Evolutionary conservation across 139 green algal species (phyloP).

Genomic region (Protoeuglena noctilucae): DNA sequence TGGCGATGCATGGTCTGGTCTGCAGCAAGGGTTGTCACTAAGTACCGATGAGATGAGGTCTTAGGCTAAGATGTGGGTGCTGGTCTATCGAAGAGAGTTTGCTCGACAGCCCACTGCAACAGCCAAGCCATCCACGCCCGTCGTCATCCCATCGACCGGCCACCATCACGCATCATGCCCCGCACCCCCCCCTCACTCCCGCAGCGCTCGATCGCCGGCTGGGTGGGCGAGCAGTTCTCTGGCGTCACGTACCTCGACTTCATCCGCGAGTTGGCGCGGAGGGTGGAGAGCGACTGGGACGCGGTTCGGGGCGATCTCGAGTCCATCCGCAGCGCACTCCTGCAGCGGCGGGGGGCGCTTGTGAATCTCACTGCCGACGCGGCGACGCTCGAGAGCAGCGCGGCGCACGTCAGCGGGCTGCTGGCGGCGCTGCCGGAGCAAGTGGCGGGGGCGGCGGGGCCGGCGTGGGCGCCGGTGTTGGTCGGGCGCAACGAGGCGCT

Average conservation of each 20-base stretch:
- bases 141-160: too few species aligned
- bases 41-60: too few species aligned
- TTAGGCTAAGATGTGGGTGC: too few species aligned
- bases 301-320: conserved; percentile 28
- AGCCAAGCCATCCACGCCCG: too few species aligned
- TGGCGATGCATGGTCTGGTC: too few species aligned
- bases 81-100: too few species aligned
- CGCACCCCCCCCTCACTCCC: too few species aligned
- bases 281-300: conserved; percentile 81
- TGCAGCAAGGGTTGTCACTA: too few species aligned
- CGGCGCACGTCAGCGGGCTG: conserved; percentile 46
- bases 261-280: conserved; percentile 58
- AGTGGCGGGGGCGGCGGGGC: conserved; percentile 1
- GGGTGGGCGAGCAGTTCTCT: conserved; percentile 69
- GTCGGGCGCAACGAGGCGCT: conserved; percentile 66
- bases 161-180: too few species aligned
- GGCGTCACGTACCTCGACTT: conserved; percentile 80
- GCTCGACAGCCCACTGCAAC: too few species aligned
- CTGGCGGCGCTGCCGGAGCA: conserved; percentile 52
- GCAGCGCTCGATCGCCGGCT: conserved; percentile 70
- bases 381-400: conserved; percentile 38
- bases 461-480: conserved; percentile 24
- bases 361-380: conserved; percentile 92
- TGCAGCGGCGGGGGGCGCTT: conserved; percentile 55
- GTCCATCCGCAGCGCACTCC: conserved; percentile 47